Conservation (phyloP, 768 basidiomycete genomes). For the Suillus spraguei region DNA sequence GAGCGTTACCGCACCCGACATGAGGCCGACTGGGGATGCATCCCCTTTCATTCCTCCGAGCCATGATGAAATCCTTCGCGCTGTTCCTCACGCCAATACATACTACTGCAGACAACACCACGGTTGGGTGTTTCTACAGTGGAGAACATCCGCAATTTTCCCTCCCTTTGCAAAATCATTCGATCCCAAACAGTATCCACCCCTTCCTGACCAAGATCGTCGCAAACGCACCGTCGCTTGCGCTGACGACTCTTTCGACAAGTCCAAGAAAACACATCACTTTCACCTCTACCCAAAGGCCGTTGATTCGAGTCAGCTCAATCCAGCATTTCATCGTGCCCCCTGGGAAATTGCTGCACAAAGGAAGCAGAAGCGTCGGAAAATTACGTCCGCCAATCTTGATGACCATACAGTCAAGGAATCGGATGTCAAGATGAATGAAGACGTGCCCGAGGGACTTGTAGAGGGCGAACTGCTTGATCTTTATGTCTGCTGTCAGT, state of each 20-base stretch:
- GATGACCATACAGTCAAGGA: conserved; percentile 26
- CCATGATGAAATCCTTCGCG: conserved; percentile 63
- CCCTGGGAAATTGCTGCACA: conserved; percentile 59
- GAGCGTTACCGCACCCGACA: conserved; percentile 40
- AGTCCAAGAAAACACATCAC: conserved; percentile 71
- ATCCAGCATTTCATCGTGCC: conserved; percentile 58
- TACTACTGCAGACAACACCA: conserved; percentile 85
- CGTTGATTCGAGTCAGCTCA: conserved; percentile 68
- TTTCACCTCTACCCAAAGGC: conserved; percentile 76
- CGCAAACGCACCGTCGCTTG: conserved; percentile 55
- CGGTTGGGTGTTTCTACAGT: conserved; percentile 77
- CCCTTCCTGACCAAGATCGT: conserved; percentile 58
- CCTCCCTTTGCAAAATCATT: conserved; percentile 66
- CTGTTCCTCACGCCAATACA: conserved; percentile 80
- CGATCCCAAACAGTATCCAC: conserved; percentile 37
- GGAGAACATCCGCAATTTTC: conserved; percentile 62
- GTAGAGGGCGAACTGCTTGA: conserved; percentile 62
- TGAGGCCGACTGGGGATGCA: conserved; percentile 22
- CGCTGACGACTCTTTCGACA: conserved; percentile 49
- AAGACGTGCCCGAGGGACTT: conserved; percentile 35
- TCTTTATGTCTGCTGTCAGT: conserved; percentile 85
- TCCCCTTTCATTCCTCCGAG: conserved; percentile 43
- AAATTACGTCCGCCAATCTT: conserved; percentile 44
- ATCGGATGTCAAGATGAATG: conserved; percentile 35
- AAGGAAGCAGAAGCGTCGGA: conserved; percentile 57